phyloP scores from a whole-genome alignment of 1,284 basidiomycete genomes.

The Tetrapyrgos nigripes region DNA sequence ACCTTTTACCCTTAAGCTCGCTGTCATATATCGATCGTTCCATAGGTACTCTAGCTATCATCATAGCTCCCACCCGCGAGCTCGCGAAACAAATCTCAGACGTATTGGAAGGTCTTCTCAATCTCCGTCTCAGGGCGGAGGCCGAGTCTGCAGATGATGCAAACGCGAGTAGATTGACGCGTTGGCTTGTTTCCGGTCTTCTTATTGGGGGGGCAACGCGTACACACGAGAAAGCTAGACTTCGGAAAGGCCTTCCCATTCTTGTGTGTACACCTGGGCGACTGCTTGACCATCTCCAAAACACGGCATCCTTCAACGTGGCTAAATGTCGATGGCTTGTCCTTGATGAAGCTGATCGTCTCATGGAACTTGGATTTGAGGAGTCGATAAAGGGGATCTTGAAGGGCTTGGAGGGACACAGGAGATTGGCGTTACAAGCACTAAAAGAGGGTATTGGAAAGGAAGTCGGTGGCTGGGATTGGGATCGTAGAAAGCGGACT shows the following conservation, averaged over 20 bases:
- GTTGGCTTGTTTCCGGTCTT: constrained; percentile 95
- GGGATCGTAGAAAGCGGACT: constrained; percentile 78
- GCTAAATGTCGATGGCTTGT: constrained; percentile 96
- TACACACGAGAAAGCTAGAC: constrained; percentile 70
- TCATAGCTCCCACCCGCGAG: constrained; percentile 95
- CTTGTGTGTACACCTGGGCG: constrained; percentile 97
- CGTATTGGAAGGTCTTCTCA: constrained; percentile 18
- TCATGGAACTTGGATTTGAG: constrained; percentile 98
- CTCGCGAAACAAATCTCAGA: constrained; percentile 95
- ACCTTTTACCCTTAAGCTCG: constrained; percentile 88
- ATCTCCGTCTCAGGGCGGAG: constrained; percentile 54
- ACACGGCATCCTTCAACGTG: constrained; percentile 92
- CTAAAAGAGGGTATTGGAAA: constrained; percentile 71
- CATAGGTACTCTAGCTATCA: constrained; percentile 93
- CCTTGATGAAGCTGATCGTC: constrained; percentile 95
- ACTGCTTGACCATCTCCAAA: constrained; percentile 91
- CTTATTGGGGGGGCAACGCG: constrained; percentile 85
- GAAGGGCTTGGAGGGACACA: constrained; percentile 82
- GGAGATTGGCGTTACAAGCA: constrained; percentile 76
- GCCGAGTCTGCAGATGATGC: constrained; percentile 59
- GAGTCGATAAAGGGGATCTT: constrained; percentile 91
- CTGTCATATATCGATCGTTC: constrained; percentile 87
- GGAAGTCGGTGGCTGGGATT: constrained; percentile 89
- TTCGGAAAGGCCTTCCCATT: constrained; percentile 77
- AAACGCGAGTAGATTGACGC: constrained; percentile 66